Evolutionary conservation across 352 stramenopile genomes (phyloP), one percentile per base, ranked within the genome.

Genomic region (Phytopythium kandeliae): DNA sequence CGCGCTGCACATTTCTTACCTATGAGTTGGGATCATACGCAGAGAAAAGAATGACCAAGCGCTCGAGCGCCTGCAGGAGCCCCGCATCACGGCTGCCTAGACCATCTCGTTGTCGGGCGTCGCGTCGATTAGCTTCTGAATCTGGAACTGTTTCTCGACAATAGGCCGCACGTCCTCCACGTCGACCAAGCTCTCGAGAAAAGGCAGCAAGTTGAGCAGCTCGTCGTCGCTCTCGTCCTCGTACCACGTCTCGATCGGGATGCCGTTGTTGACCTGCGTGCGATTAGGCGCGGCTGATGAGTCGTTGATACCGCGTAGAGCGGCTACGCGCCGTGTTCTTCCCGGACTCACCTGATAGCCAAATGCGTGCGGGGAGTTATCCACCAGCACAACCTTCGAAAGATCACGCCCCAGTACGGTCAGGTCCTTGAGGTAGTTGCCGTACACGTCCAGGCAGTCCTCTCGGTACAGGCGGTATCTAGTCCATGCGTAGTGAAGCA

Each of bases 361-460:
- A 70, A 99, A 99, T 0, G 96, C 97, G 60, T 99, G 95, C 1
- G 95, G 96, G 21, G 88, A 98, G 67, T 99, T 99, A 63, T 99
- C 97, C 0, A 99, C 95, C n/a, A 99, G 74, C 26, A 94, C 51
- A 21, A 92, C 82, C 28, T 88, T 86, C 11, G 73, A 82, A 12
- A 99, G 62, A 58, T 99, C 86, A 21, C 96, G 70, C 10, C 95
- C 93, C 0, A 99, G 74, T 15, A 99, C 95, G 48, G 86, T 98
- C n/a, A 99, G 65, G 55, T 99, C 97, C 65, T 99, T 99, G 34
- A 99, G 65, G 58, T 98, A 99, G 68, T 99, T 99, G 3, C 96
- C 96, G 50, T 98, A 96, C 4, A 99, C 93, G 13, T 94, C 74
- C 2, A 98, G 64, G 56, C 96, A 99, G 46, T 96, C 86, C 33